Evolutionary conservation across 2,329 filamentous ascomycete genomes (phyloP).

Genomic region (Fusarium xyrophilum): DNA sequence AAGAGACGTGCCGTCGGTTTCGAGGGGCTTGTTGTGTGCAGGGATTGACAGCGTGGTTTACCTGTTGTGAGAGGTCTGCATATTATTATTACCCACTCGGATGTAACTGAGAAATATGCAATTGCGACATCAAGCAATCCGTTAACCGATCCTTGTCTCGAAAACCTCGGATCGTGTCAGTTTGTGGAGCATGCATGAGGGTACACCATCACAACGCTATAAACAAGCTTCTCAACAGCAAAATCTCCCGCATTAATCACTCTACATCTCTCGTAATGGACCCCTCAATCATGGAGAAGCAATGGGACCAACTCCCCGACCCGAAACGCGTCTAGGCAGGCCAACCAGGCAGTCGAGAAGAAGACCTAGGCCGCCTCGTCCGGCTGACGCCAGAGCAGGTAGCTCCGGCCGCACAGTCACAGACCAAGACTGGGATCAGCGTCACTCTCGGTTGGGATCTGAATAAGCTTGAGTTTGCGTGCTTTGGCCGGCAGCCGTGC

Average conservation of each 20-base stretch:
- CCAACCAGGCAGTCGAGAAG: slow-evolving; percentile 53
- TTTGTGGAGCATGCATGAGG: not conserved
- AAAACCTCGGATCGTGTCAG: not conserved
- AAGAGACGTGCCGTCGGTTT: not conserved
- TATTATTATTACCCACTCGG: not conserved
- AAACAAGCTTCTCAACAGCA: not conserved
- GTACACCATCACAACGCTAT: not conserved
- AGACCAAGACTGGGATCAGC: slow-evolving; percentile 59
- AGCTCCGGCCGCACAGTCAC: slow-evolving; percentile 52
- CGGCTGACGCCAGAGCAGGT: slow-evolving; percentile 61
- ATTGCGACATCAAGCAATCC: not conserved
- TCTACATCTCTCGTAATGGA: slow-evolving; percentile 4
- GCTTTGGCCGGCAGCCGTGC: slow-evolving; percentile 59
- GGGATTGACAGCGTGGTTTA: not conserved
- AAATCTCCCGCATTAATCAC: not conserved
- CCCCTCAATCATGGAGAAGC: slow-evolving; percentile 18
- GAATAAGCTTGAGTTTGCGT: slow-evolving; percentile 62
- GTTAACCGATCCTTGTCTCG: not conserved
- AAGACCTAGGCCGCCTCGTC: slow-evolving; percentile 59
- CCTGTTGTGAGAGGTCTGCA: not conserved
- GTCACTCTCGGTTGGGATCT: slow-evolving; percentile 63
- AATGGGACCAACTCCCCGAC: slow-evolving; percentile 51
- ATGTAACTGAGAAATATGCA: not conserved
- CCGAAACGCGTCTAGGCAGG: slow-evolving; percentile 57
- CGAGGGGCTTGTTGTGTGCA: not conserved